These are phyloP conservation scores for Oryza officinalis DNA, from an alignment of 176 grass and related monocot species.

Conservation along the genomic window DNA sequence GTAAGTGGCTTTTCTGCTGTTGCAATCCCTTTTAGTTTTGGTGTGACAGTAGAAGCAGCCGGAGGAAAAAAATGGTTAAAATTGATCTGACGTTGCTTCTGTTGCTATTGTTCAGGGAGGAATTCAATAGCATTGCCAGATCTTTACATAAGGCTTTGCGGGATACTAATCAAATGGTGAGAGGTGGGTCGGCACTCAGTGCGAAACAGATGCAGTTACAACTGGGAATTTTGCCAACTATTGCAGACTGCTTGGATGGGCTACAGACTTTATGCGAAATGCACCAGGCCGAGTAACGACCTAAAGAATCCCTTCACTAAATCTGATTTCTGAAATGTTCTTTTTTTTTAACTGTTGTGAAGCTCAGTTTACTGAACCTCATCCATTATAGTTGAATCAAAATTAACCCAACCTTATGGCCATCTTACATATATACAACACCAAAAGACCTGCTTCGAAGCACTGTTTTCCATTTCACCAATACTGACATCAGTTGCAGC, in stretches of 20 bases:
- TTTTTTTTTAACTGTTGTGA: background rate
- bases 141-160: constrained; percentile 59
- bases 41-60: background rate
- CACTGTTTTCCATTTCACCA: background rate
- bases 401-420: background rate
- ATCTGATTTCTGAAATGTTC: too few relatives aligned
- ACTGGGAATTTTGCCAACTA: constrained; percentile 67
- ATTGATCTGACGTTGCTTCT: background rate
- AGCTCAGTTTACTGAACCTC: background rate
- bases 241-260: constrained; percentile 71
- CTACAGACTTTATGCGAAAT: constrained; percentile 60
- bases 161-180: constrained; percentile 71
- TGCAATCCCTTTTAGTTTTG: constrained; percentile 2
- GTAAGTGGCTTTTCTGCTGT: constrained; percentile 44
- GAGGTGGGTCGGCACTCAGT: constrained; percentile 48
- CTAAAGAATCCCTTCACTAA: constrained; percentile 13
- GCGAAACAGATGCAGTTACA: constrained; percentile 67
- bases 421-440: background rate
- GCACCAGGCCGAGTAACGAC: constrained; percentile 71
- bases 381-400: constrained; percentile 12
- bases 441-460: background rate
- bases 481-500: background rate
- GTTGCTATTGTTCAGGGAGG: constrained; percentile 53
- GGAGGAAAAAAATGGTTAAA: background rate
- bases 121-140: constrained; percentile 59